Conservation (phyloP, 495 filamentous ascomycete species). For the Rhypophila decipiens region DNA sequence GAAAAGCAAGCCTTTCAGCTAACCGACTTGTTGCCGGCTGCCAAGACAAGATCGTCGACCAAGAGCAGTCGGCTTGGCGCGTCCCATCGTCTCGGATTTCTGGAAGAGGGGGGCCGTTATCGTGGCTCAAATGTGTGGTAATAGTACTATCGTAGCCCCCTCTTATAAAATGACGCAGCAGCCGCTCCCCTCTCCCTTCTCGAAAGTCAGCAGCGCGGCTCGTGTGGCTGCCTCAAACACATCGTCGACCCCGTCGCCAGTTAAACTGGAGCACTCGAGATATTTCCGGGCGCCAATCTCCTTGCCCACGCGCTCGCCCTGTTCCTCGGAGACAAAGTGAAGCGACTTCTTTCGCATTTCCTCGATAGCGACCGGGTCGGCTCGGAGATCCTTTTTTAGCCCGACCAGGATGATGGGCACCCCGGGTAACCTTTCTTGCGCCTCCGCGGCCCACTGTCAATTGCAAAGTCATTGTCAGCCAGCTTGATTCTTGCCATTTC, state of each 20-base stretch:
- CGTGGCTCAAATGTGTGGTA: neutral
- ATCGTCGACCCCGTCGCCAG: constrained; percentile 97
- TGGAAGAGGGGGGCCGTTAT: too few relatives aligned
- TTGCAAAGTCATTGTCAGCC: neutral
- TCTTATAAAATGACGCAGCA: constrained; percentile 91
- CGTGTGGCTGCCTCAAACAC: constrained; percentile 97
- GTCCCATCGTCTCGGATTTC: neutral
- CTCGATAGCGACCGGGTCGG: constrained; percentile 87
- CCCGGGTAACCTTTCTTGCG: constrained; percentile 84
- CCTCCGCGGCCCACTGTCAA: constrained; percentile 88
- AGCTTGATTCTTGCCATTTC: neutral
- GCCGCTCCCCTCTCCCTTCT: constrained; percentile 72
- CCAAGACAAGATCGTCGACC: too few relatives aligned
- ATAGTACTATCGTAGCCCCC: neutral
- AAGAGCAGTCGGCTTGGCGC: too few relatives aligned
- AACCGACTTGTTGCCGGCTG: too few relatives aligned
- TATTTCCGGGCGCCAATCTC: constrained; percentile 92
- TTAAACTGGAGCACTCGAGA: constrained; percentile 92
- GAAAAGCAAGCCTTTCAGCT: too few relatives aligned
- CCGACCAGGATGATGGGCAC: constrained; percentile 97
- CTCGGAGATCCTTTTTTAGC: constrained; percentile 94
- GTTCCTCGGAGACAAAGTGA: constrained; percentile 72
- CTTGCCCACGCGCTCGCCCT: constrained; percentile 72
- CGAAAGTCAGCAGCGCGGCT: constrained; percentile 87
- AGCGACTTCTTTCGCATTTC: constrained; percentile 96